Conservation (phyloP, 257 asterid genomes). For the Avicennia marina region DNA sequence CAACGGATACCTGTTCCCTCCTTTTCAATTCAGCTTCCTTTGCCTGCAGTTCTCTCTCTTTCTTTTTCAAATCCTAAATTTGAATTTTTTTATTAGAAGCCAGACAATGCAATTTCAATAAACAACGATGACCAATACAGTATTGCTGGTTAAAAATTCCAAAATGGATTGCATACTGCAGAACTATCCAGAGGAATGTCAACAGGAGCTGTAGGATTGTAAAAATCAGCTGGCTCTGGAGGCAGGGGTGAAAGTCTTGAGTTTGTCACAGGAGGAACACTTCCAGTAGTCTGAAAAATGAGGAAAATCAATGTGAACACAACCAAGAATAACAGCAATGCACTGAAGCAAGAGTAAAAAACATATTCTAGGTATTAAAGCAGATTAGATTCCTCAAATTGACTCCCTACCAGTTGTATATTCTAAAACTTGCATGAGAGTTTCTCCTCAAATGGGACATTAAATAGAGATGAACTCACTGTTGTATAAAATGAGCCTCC, state of each 20-base stretch:
- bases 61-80: conserved; percentile 81
- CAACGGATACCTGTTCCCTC: conserved; percentile 74
- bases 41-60: conserved; percentile 85
- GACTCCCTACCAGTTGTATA: not conserved
- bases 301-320: conserved; percentile 4
- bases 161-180: conserved; percentile 38
- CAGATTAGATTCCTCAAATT: not conserved
- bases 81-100: conserved; percentile 19
- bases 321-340: not conserved
- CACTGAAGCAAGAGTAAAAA: not conserved
- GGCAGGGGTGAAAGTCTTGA: conserved; percentile 95
- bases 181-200: conserved; percentile 86
- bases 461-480: conserved; percentile 41
- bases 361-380: not conserved
- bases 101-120: conserved; percentile 5
- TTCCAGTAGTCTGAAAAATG: conserved; percentile 53
- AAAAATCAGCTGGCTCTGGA: conserved; percentile 92
- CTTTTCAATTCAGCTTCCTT: conserved; percentile 84
- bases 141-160: conserved; percentile 7
- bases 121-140: conserved; percentile 5
- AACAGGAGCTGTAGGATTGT: conserved; percentile 73
- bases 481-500: conserved; percentile 68
- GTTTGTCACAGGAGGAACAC: conserved; percentile 76
- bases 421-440: conserved; percentile 1
- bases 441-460: conserved; percentile 18